A percentile compares a stretch with the other conserved stretches of the same genome.
phyloP scores from a whole-genome alignment of 257 asterid genomes.

The Solanum chaucha region DNA sequence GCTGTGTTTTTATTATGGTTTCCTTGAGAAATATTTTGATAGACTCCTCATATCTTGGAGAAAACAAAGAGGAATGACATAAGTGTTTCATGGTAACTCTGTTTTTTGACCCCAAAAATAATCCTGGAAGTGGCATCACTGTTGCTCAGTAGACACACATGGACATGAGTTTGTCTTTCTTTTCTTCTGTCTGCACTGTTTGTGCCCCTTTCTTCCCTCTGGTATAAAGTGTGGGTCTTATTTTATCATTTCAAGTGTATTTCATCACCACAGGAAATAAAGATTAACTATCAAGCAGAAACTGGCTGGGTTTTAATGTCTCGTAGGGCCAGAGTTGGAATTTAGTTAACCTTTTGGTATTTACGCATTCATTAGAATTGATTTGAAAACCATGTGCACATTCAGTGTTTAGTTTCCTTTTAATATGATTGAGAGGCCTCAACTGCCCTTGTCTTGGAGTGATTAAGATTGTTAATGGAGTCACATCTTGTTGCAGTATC shows the following conservation, averaged over 20 bases:
- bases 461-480: not conserved
- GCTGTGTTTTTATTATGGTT: not conserved
- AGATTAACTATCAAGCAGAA: not conserved
- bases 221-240: not conserved
- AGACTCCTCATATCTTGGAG: not conserved
- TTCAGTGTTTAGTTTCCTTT: not conserved
- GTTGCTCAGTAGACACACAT: not conserved
- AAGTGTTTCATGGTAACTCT: not conserved
- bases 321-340: not conserved
- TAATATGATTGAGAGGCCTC: not conserved
- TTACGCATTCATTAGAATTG: not conserved
- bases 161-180: not conserved
- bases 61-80: not conserved
- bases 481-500: not conserved
- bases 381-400: not conserved
- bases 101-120: not conserved
- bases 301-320: not conserved
- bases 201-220: not conserved
- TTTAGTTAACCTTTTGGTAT: not conserved
- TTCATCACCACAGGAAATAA: not conserved
- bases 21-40: not conserved
- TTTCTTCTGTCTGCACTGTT: not conserved
- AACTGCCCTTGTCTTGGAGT: not conserved
- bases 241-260: not conserved
- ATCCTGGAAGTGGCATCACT: not conserved